Conservation (phyloP, 306 rosid genomes). For the Lathyrus oleraceus region DNA sequence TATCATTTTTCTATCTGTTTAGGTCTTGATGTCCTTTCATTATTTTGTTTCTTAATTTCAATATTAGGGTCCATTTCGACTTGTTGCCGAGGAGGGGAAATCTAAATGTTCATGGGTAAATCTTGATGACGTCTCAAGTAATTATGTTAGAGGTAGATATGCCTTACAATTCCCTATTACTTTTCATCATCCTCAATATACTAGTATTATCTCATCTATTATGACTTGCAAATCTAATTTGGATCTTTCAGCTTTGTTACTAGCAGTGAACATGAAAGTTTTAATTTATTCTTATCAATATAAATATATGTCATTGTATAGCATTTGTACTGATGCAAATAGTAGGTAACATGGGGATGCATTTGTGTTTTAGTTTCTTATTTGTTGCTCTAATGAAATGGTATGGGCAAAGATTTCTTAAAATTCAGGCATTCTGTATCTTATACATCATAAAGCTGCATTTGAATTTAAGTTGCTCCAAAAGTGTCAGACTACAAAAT, state of each 20-base stretch:
- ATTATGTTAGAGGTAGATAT: conserved; percentile 75
- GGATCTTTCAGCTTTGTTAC: conserved; percentile 11
- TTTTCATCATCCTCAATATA: conserved; percentile 10
- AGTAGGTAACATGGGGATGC: not conserved
- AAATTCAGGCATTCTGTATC: conserved; percentile 26
- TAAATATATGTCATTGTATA: conserved; percentile 23
- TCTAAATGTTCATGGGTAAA: conserved; percentile 97
- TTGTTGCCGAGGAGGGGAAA: conserved; percentile 98
- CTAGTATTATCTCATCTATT: not conserved
- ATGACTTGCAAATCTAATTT: conserved; percentile 24
- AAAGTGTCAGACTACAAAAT: conserved; percentile 14
- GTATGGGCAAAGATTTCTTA: conserved; percentile 8
- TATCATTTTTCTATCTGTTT: not conserved
- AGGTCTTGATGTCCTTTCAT: conserved; percentile 24
- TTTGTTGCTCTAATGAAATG: conserved; percentile 23
- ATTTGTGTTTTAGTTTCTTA: conserved; percentile 25
- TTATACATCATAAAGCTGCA: not conserved
- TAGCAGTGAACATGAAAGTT: not conserved
- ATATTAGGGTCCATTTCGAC: conserved; percentile 87
- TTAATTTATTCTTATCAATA: not conserved
- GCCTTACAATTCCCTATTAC: conserved; percentile 25
- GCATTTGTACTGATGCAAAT: conserved; percentile 4
- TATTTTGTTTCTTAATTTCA: conserved; percentile 3
- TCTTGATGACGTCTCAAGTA: conserved; percentile 90
- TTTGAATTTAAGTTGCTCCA: not conserved